Percentiles rank a stretch among this genome's conserved stretches.
Evolutionary conservation across 179 eudicot genomes (phyloP).

Genomic region (Kewa caespitosa): DNA sequence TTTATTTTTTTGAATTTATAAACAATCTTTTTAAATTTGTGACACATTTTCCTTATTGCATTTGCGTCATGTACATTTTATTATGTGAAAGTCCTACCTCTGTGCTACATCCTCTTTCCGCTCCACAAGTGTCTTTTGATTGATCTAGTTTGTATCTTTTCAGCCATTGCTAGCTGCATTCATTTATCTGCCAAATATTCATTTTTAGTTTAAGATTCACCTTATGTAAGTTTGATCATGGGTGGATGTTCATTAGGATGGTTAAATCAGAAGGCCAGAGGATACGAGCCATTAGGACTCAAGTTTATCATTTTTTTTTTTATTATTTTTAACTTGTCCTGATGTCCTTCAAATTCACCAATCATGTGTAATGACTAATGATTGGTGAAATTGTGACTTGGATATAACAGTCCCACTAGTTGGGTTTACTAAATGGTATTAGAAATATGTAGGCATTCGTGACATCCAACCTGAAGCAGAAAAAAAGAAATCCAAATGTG

Average conservation of each 20-base stretch:
- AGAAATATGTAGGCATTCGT: neutral
- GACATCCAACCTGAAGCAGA: neutral
- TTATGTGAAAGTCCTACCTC: neutral
- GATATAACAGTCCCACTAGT: neutral
- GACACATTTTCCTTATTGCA: too few relatives aligned
- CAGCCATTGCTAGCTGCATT: neutral
- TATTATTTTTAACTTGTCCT: neutral
- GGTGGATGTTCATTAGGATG: neutral
- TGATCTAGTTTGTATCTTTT: too few relatives aligned
- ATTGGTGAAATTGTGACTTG: neutral
- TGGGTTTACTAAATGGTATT: neutral
- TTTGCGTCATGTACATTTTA: neutral
- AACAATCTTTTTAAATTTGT: too few relatives aligned
- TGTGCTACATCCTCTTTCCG: neutral
- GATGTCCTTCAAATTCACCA: neutral
- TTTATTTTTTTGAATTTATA: too few relatives aligned
- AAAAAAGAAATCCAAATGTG: too few relatives aligned
- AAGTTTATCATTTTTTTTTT: neutral
- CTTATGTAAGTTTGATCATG: neutral
- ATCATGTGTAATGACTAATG: neutral
- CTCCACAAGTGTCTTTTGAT: neutral
- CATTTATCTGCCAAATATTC: neutral
- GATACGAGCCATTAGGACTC: neutral
- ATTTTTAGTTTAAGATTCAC: neutral
- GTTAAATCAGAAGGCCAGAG: too few relatives aligned